A percentile compares a stretch with the other conserved stretches of the same genome.
Conservation (phyloP, 768 basidiomycete species). For the Amanita exitialis region DNA sequence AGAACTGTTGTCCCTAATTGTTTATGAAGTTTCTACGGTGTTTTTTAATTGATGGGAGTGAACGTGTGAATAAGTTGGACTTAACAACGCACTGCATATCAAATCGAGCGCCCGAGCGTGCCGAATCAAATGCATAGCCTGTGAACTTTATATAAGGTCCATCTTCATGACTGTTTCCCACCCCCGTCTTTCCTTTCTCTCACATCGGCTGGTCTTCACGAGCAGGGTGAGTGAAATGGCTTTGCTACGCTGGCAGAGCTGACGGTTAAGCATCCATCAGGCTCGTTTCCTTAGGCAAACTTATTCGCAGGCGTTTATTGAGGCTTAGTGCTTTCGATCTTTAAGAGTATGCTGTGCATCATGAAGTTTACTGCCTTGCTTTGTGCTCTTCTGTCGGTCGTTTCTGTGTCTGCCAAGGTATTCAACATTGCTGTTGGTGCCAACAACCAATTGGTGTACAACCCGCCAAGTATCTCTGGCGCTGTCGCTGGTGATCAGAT, state of each 20-base stretch:
- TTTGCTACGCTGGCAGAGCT: not conserved
- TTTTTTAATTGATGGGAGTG: too few species aligned
- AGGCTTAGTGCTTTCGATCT: not conserved
- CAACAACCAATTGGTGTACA: not conserved
- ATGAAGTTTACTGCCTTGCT: not conserved
- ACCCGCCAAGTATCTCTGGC: constrained; percentile 1
- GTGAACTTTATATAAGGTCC: not conserved
- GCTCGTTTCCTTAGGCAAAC: not conserved
- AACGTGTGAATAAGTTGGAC: too few species aligned
- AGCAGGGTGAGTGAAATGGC: constrained; percentile 1
- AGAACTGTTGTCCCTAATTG: not conserved
- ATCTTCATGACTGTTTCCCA: not conserved
- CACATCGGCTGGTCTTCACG: not conserved
- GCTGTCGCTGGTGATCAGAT: constrained; percentile 4
- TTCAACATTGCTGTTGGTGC: constrained; percentile 3
- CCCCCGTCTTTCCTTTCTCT: not conserved
- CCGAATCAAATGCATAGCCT: too few species aligned
- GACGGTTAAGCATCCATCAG: not conserved
- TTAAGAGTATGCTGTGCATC: not conserved
- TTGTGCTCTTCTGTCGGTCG: not conserved
- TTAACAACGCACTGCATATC: too few species aligned
- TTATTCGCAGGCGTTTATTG: constrained; percentile 1
- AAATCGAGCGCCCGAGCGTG: too few species aligned
- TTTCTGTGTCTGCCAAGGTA: not conserved
- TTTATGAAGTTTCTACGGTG: not conserved